Evolutionary conservation across 2,329 filamentous ascomycete species (phyloP), one percentile per base, ranked within the genome.

Genomic region (Colletotrichum viniferum): DNA sequence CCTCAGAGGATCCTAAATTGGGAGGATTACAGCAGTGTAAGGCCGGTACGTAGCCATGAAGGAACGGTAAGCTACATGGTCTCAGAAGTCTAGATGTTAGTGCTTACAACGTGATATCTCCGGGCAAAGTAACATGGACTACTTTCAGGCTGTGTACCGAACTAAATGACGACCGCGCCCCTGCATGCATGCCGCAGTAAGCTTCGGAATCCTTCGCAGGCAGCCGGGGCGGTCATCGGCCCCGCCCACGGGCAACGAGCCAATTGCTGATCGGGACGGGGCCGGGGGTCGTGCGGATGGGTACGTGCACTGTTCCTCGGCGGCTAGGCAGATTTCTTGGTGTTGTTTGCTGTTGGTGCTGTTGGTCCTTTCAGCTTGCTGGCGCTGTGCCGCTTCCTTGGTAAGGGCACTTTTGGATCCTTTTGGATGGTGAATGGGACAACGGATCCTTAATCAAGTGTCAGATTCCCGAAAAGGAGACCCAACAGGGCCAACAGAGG

Each of bases 71-170:
- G 21, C 4, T 9, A 7, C 16, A 3, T 56, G 12, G 21, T 21
- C 58, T 32, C 43, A 52, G n/a, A 52, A 52, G 43, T 52, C 43
- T 13, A 21, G 43, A 12, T 52, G 43, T 52, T 52, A 52, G 43
- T 52, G n/a, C 10, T 24, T 4, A 21, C n/a, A 7, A 6, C 1
- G 2, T 13, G n/a, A 7, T 1, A 0, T 3, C 0, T 0, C 5
- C 43, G 2, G 3, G n/a, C 3, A 52, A 7, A 13, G 6, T 21
- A 52, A 52, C 43, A 7, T 7, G n/a, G 12, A 21, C 5, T 52
- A 52, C 43, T 52, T 52, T 21, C 4, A 5, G 6, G 12, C 5
- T 4, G 32, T 9, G 30, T 32, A 63, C 32, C 13, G 10, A 38
- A 16, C 13, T 34, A 21, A 18, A n/a, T 10, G 14, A 38, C n/a